Base-by-base conservation (phyloP, 1,139 yeast genomes). In the Suhomyces panamericanus region DNA sequence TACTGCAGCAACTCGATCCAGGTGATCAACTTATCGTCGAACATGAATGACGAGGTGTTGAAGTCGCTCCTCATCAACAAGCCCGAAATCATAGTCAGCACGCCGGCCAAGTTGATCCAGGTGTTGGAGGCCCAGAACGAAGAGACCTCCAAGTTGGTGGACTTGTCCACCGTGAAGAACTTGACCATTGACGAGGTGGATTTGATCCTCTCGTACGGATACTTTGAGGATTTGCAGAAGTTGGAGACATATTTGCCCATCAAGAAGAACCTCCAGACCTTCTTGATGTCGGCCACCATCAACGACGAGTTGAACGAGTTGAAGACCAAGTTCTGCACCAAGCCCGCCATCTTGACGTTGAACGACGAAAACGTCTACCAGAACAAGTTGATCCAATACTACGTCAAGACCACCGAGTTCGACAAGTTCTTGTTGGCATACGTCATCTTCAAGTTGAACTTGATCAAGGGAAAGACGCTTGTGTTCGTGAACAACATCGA, bases 111-210 rank as follows among this genome's bases (percentile, higher is more conserved):
- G 58, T 76, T 91, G 46, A 71, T 87, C 39, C 71, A 73, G 39
- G 74, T 77, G n/a, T 62, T 85, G 43, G 84, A 83, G 47, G 39
- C 43, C 8, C 43, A 43, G 27, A 77, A 76, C 43, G 69, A 70
- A 42, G 70, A 71, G 27, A 62, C 72, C 32, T 61, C 60, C 7
- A 58, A 63, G 13, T 59, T 72, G 31, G 58, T 83, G 12, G 73
- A 78, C 44, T 68, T 85, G 49, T 72, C 77, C 24, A 66, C 75
- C 27, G 78, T 93, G 44, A 76, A 77, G 49, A 87, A 80, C 60
- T 69, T 93, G 47, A 95, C 90, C 32, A 87, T 95, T 53, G 99
- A 95, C 70, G 99, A 95, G 66, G 98, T 95, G 15, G 99, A 95
- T 69, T 77, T 93, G 57, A 82, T 95, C 38, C 70, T 89, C 46